Evolutionary conservation across 192 early-diverging fungal genomes (phyloP), one percentile per base, ranked within the genome.

Genomic region (Funneliformis geosporum): DNA sequence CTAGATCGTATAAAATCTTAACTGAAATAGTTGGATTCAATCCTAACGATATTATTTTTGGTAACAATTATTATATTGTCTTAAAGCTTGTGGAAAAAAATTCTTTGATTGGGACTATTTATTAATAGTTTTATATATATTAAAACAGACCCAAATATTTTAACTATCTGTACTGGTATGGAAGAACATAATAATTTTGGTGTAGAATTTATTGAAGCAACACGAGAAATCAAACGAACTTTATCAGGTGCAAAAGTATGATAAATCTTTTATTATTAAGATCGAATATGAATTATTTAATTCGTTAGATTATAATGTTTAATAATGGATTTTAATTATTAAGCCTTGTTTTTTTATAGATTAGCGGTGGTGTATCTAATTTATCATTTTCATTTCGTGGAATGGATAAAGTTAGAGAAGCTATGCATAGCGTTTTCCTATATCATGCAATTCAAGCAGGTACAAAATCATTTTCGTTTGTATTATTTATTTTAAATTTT

Each of bases 121-220:
- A n/a, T n/a, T n/a, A 60, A 75, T 73, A 11, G 28, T 38, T 60
- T 65, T n/a, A 55, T 55, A 11, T 68, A 80, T 60, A 81, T 80
- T 62, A 92, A 92, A 71, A 90, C 91, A 80, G 96, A 98, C 79
- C 95, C 96, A 76, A 97, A 97, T 86, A 98, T 98, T 81, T 85
- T 97, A 82, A 97, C 96, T 42, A 97, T 98, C 84, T 95, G 94
- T 80, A 98, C 96, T 0, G 97, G 97, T 55, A 91, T 98, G 92
- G 96, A 98, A 85, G 97, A 98, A 83, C 96, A 98, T 89, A 96
- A 96, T 88, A 93, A 94, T 88, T 97, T 95, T 81, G 97, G 89
- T 46, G 94, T 97, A 33, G 97, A 98, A 84, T 97, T 98, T 76
- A 96, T 97, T 79, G 88, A 95, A 43, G 91, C 92, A 11, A 90